Evolutionary conservation across 108 stramenopile genomes (phyloP).

Genomic region (Chaetoceros tenuissimus): DNA sequence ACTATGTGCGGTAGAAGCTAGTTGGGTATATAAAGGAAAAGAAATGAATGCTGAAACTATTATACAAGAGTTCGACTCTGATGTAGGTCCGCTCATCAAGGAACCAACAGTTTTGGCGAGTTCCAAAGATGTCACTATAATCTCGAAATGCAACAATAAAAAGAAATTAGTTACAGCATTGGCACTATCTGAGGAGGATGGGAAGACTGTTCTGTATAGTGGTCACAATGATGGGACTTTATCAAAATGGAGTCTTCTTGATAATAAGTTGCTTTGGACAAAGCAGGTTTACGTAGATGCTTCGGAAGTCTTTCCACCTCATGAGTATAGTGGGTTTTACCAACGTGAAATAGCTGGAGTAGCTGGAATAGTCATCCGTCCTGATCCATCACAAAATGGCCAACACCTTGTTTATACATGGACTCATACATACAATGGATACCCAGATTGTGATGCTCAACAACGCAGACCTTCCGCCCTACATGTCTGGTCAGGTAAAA

Average conservation of each 20-base stretch:
- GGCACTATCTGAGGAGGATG: conserved; percentile 23
- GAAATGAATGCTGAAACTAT: conserved; percentile 9
- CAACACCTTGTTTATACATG: conserved; percentile 20
- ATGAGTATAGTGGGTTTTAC: neutral
- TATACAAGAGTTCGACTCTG: conserved; percentile 16
- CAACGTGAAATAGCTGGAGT: conserved; percentile 17
- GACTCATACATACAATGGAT: conserved; percentile 13
- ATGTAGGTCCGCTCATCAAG: conserved; percentile 9
- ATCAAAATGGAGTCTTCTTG: conserved; percentile 16
- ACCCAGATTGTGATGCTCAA: conserved; percentile 10
- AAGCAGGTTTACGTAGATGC: conserved; percentile 18
- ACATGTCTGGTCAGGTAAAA: conserved; percentile 14
- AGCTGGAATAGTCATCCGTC: conserved; percentile 18
- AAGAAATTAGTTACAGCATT: conserved; percentile 24
- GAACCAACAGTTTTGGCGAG: conserved; percentile 11
- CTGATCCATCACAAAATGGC: conserved; percentile 4
- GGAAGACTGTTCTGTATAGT: conserved; percentile 21
- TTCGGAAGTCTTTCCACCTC: conserved; percentile 3
- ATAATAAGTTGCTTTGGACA: conserved; percentile 16
- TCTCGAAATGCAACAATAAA: conserved; percentile 3
- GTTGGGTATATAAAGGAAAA: conserved; percentile 23
- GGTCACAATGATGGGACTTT: conserved; percentile 35
- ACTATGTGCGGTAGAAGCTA: conserved; percentile 23
- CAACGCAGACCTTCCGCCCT: conserved; percentile 10
- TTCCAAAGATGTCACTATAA: conserved; percentile 8